Conservation (phyloP, 1,284 basidiomycete species). For the Anthracocystis setariae region DNA sequence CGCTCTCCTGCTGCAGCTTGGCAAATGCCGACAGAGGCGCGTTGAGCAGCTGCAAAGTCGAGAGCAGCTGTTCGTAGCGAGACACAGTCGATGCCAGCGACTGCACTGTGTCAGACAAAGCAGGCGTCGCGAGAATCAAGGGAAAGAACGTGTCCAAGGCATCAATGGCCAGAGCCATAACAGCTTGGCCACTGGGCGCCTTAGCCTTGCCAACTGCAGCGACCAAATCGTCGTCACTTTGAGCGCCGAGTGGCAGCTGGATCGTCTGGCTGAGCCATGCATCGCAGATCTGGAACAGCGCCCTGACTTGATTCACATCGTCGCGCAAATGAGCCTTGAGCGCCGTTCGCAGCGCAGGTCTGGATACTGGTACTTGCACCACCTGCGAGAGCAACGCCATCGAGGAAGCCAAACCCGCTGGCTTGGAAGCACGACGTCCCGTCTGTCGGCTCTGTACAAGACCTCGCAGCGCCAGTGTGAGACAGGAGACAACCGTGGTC, state of each 20-base stretch:
- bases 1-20: constrained; percentile 44
- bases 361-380: constrained; percentile 28
- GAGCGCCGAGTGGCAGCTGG: constrained; percentile 13
- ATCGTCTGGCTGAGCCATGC: constrained; percentile 42
- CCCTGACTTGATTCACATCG: constrained; percentile 34
- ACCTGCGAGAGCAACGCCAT: constrained; percentile 21
- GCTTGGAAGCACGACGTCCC: constrained; percentile 2
- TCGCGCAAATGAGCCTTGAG: constrained; percentile 36
- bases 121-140: constrained; percentile 38
- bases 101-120: constrained; percentile 29
- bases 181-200: constrained; percentile 20
- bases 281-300: constrained; percentile 42
- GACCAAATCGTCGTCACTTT: constrained; percentile 4
- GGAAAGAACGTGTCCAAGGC: constrained; percentile 53
- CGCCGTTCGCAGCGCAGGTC: constrained; percentile 35
- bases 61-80: constrained; percentile 32
- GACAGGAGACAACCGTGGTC: constrained; percentile 21
- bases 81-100: constrained; percentile 37
- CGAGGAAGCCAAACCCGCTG: constrained; percentile 8
- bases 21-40: constrained; percentile 52
- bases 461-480: constrained; percentile 26
- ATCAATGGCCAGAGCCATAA: constrained; percentile 44
- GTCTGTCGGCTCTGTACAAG: constrained; percentile 11
- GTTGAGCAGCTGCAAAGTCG: constrained; percentile 29
- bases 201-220: constrained; percentile 11